Conservation (phyloP, 73 alveolate species). For the Halteria grandinella region DNA sequence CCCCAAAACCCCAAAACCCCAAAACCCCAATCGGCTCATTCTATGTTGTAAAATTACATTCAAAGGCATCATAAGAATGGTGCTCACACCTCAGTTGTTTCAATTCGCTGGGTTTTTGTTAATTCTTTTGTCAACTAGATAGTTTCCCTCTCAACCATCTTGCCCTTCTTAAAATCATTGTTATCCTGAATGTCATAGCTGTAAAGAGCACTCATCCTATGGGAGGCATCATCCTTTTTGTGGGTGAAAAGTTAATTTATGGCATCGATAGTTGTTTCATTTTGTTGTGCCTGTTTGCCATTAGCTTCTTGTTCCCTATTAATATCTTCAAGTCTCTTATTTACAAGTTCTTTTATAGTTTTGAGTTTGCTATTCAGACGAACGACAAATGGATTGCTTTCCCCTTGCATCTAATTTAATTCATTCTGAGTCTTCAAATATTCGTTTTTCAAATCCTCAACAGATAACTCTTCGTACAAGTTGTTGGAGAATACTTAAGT, state of each 20-base stretch:
- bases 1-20: no score
- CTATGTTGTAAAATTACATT: no score
- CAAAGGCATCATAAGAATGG: no score
- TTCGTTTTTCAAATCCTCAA: slow-evolving; percentile 21
- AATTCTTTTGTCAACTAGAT: no score
- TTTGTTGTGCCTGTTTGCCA: slow-evolving; percentile 9
- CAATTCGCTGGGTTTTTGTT: no score
- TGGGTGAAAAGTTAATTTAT: slow-evolving; percentile 2
- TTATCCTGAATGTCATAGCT: slow-evolving; percentile 51
- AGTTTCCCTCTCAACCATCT: slow-evolving; percentile 23
- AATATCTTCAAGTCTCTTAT: background rate
- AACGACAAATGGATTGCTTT: no score
- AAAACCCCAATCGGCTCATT: no score
- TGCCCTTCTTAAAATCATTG: background rate
- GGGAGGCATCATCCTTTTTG: background rate
- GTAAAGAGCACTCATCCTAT: slow-evolving; percentile 2
- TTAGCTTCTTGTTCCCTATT: background rate
- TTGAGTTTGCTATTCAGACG: no score
- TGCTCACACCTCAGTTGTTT: no score
- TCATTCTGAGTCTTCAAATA: slow-evolving; percentile 37
- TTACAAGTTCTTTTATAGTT: background rate
- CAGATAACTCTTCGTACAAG: slow-evolving; percentile 16
- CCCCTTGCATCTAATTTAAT: background rate
- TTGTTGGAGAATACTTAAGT: slow-evolving; percentile 2
- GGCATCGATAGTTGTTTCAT: slow-evolving; percentile 9